These are phyloP conservation scores for Cocos nucifera DNA, from an alignment of 176 grass and related monocot genomes.

Conservation along the genomic window DNA sequence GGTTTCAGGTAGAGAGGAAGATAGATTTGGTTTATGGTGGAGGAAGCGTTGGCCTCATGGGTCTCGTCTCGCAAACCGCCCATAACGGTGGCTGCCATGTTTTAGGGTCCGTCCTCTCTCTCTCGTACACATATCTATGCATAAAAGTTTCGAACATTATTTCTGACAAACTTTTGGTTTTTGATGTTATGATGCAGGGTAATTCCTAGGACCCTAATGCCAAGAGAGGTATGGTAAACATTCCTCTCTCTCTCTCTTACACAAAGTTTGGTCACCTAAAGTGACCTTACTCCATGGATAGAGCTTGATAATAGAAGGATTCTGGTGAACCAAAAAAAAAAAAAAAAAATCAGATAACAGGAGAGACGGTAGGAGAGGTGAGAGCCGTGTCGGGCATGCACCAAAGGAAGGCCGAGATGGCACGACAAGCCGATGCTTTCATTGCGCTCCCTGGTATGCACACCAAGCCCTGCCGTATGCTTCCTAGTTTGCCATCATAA, in stretches of 20 bases:
- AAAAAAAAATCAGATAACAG: neutral
- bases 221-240: neutral
- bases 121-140: no score
- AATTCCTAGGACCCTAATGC: constrained; percentile 5
- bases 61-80: neutral
- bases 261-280: no score
- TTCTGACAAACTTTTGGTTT: no score
- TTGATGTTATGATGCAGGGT: neutral
- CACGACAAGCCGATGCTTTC: constrained; percentile 8
- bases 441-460: constrained; percentile 1
- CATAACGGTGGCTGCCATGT: constrained; percentile 3
- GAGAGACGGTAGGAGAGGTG: constrained; percentile 6
- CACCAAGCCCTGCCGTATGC: neutral
- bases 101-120: neutral
- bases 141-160: no score
- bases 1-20: neutral
- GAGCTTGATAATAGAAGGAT: neutral
- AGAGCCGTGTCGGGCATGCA: constrained; percentile 6
- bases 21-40: constrained; percentile 4
- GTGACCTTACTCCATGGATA: no score
- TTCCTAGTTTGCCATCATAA: no score
- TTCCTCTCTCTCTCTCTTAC: neutral
- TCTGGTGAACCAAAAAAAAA: neutral
- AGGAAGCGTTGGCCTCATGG: neutral
- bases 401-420: constrained; percentile 13